Base-by-base conservation (phyloP, 371 early-diverging fungal species). In the Mortierella sp. region DNA sequence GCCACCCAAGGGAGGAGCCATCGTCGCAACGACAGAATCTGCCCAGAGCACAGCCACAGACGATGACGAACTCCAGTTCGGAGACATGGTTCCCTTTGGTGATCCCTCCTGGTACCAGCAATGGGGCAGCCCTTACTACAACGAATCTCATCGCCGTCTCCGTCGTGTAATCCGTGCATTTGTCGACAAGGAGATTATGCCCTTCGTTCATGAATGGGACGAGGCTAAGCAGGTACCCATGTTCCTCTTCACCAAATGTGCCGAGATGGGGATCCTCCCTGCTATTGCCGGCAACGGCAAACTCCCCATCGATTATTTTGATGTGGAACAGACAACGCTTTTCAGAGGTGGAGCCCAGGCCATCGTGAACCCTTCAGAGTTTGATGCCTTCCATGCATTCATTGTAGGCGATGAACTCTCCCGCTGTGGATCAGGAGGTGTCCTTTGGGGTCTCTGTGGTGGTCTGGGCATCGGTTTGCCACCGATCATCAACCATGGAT, bases 41-140 rank as follows among this genome's bases (percentile, higher is more conserved):
- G 28, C 47, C 11, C 64, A 56, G 1, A 64, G 66, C 14, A 4
- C 37, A 34, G 37, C 37, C 37, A 14, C 37, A 34, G 37, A 34
- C 3, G 75, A 73, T 14, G 80, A 76, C 12, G 78, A 70, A 62
- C n/a, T 81, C 70, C 34, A 73, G 8, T 93, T 92, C 72, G 93
- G 94, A 46, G 94, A 93, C 53, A 80, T 88, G 72, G 79, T 94
- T 39, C 94, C 94, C 7, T 93, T 86, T 79, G 93, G 92, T 8
- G 95, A 95, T 70, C 94, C 95, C n/a, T 87, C 87, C 57, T 94
- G 94, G 94, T 95, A 93, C 81, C 89, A 90, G 63, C 91, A 90
- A 41, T 87, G 85, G 82, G 81, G 85, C 60, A 88, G 86, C 78
- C 90, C 92, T 15, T 91, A 88, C 82, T 92, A 94, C 82, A 90